phyloP scores from a whole-genome alignment of 1,284 basidiomycete species.

The Tetrapyrgos nigripes region DNA sequence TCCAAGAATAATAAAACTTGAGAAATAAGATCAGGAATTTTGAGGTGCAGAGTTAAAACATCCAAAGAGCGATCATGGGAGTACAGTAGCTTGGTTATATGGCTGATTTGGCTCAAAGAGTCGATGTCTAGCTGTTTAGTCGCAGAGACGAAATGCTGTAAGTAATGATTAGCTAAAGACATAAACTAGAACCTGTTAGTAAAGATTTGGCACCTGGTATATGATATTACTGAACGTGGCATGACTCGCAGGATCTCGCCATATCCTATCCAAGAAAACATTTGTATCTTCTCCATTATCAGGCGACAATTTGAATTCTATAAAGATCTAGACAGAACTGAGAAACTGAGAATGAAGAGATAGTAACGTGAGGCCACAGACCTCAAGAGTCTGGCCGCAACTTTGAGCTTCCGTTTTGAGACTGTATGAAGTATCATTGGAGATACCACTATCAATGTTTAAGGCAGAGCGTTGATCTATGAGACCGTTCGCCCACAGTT shows the following conservation, averaged over 20 bases:
- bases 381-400: conserved; percentile 58
- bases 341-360: not conserved
- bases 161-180: not conserved
- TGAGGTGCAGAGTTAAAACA: conserved; percentile 72
- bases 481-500: conserved; percentile 58
- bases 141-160: conserved; percentile 60
- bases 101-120: conserved; percentile 55
- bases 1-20: conserved; percentile 68
- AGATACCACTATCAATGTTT: conserved; percentile 56
- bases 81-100: conserved; percentile 69
- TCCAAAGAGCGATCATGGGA: conserved; percentile 64
- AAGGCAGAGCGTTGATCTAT: conserved; percentile 57
- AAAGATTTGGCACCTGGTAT: conserved; percentile 54
- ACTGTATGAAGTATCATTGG: conserved; percentile 53
- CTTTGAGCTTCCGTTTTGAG: conserved; percentile 66
- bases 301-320: conserved; percentile 64
- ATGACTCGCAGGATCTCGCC: conserved; percentile 66
- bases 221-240: conserved; percentile 60
- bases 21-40: conserved; percentile 65
- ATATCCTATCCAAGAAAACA: conserved; percentile 60
- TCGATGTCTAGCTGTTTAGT: conserved; percentile 65
- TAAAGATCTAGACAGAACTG: conserved; percentile 50
- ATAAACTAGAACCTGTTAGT: not conserved
- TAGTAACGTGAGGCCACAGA: conserved; percentile 32
- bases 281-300: conserved; percentile 60